Base-by-base conservation (phyloP, 495 filamentous ascomycete genomes). In the Xylaria sp. region DNA sequence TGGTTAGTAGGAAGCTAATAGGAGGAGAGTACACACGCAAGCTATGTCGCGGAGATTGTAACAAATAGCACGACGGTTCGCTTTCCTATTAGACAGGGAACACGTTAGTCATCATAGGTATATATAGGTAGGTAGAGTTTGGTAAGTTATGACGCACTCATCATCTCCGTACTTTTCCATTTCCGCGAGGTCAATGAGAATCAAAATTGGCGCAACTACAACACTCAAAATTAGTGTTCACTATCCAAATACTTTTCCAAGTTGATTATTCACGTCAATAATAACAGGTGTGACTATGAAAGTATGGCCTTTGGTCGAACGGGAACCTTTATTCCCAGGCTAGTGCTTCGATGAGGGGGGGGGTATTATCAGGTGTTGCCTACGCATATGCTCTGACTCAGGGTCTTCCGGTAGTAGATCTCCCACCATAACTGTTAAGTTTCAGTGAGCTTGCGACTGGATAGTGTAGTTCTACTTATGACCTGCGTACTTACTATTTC, bases 191-290 rank as follows among this genome's bases (percentile, higher is more conserved):
- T 48, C 44, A 48, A 48, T 48, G 15, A 48, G 44, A 48, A 15
- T 5, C 19, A 48, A 48, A n/a, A 48, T 48, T 48, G 19, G 44
- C 44, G 44, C 44, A n/a, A 61, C 58, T 61, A 41, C 19, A 61
- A 41, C 9, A 41, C 12, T 9, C 11, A 35, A 40, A 1, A n/a
- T 61, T 41, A 61, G 58, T 41, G 35, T 5, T 61, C 3, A 9
- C 31, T n/a, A 61, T 41, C 8, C 1, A 17, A 61, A 5, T 5
- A 33, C 55, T 8, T 15, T 58, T 33, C 14, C 3, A 31, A 29
- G 53, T 6, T 0, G 14, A 29, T 15, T n/a, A n/a, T n/a, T n/a
- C n/a, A n/a, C n/a, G n/a, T n/a, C n/a, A n/a, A 35, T 1, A 1
- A 19, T 3, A 0, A 31, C 17, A 17, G 55, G 17, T 14, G 37